These are phyloP conservation scores for Kingdonia uniflora DNA, from an alignment of 164 flowering plant genomes.

Conservation along the genomic window DNA sequence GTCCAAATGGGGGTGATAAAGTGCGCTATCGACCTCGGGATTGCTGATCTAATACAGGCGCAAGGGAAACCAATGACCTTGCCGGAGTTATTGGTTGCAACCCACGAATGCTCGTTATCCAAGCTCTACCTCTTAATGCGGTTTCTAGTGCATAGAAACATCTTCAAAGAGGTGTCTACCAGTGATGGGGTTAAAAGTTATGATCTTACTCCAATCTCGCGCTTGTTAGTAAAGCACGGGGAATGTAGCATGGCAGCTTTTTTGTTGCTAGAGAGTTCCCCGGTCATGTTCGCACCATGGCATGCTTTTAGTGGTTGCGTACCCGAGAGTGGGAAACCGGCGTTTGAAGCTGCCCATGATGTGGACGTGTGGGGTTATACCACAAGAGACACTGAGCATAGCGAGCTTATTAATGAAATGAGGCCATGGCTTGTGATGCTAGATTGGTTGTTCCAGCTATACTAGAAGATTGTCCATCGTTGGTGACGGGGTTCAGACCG, in stretches of 20 bases:
- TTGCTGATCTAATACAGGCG: not conserved
- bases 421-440: slow-evolving; percentile 8
- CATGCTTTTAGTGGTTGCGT: slow-evolving; percentile 2
- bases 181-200: not conserved
- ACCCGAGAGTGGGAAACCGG: not conserved
- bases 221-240: not conserved
- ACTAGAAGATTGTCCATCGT: not conserved
- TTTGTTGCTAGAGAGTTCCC: slow-evolving; percentile 1
- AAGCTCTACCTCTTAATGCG: slow-evolving; percentile 6
- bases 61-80: slow-evolving; percentile 1
- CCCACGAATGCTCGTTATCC: not conserved
- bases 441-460: slow-evolving; percentile 29
- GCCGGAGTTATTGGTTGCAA: not conserved
- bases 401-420: slow-evolving; percentile 1
- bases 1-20: slow-evolving; percentile 5
- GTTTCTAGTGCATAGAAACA: slow-evolving; percentile 1
- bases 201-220: not conserved
- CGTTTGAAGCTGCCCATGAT: slow-evolving; percentile 5
- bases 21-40: slow-evolving; percentile 2
- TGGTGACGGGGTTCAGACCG: slow-evolving; percentile 4
- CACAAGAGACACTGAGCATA: not conserved
- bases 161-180: not conserved
- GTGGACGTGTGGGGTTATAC: not conserved
- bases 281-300: slow-evolving; percentile 7
- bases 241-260: slow-evolving; percentile 3